These are phyloP conservation scores for Pseudocercospora pini-densiflorae DNA, from an alignment of 2,329 filamentous ascomycete species.

Conservation along the genomic window DNA sequence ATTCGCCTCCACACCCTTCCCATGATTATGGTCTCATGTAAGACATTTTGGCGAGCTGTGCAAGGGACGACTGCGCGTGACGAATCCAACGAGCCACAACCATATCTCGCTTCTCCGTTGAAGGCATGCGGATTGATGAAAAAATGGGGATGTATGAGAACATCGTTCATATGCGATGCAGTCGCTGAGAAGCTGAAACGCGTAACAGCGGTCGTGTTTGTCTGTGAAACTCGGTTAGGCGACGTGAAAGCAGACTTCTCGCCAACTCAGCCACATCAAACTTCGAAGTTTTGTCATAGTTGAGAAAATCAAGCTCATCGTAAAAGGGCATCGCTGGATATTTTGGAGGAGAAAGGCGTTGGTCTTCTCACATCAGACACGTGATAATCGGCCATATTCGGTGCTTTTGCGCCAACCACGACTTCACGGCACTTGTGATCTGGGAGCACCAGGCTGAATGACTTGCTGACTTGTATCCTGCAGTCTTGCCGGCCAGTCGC, in stretches of 20 bases:
- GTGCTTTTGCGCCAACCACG: background rate
- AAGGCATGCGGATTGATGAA: background rate
- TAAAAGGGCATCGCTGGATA: background rate
- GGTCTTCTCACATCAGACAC: background rate
- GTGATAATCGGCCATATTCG: background rate
- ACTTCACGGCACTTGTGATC: background rate
- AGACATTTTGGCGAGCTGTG: slow-evolving; percentile 16
- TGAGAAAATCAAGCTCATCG: background rate
- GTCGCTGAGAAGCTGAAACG: slow-evolving; percentile 1
- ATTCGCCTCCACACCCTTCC: slow-evolving; percentile 9
- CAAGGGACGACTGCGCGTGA: slow-evolving; percentile 15
- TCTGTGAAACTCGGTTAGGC: slow-evolving; percentile 1
- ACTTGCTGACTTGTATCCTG: background rate
- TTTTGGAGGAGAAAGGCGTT: background rate
- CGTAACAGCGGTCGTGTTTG: background rate
- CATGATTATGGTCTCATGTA: slow-evolving; percentile 13
- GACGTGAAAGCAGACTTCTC: background rate
- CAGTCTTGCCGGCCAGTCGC: background rate
- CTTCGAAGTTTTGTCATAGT: background rate
- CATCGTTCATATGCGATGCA: background rate
- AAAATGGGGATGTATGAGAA: background rate
- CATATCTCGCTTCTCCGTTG: slow-evolving; percentile 11
- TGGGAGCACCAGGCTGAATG: background rate
- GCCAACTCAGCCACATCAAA: slow-evolving; percentile 4
- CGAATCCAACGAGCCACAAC: background rate